phyloP scores from a whole-genome alignment of 2,329 filamentous ascomycete species.

The Bipolaris cookei region DNA sequence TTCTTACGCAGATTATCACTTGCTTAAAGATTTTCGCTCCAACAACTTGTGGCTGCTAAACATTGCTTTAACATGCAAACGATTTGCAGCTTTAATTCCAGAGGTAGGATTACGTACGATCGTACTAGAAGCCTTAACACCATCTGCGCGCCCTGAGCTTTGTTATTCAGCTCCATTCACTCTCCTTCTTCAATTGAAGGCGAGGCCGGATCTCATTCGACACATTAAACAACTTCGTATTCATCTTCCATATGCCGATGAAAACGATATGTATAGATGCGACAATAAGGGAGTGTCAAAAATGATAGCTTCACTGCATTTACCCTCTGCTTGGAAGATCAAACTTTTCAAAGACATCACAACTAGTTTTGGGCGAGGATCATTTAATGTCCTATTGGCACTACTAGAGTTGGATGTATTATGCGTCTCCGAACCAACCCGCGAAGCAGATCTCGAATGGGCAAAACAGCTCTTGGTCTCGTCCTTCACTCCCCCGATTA shows the following conservation, averaged over 20 bases:
- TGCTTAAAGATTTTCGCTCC: slow-evolving; percentile 14
- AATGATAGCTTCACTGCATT: neutral
- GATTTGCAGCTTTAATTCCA: slow-evolving; percentile 15
- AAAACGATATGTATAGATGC: no score
- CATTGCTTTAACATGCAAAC: slow-evolving; percentile 21
- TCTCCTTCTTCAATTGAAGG: slow-evolving; percentile 8
- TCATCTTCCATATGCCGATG: neutral
- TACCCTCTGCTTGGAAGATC: neutral
- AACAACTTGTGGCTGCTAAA: slow-evolving; percentile 6
- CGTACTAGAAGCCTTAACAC: slow-evolving; percentile 4
- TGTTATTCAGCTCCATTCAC: neutral
- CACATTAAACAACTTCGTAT: slow-evolving; percentile 19
- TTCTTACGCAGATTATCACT: slow-evolving; percentile 5
- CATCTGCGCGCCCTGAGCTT: neutral
- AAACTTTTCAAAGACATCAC: neutral
- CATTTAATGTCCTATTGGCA: slow-evolving; percentile 3
- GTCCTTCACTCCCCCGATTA: neutral
- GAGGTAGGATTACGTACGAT: slow-evolving; percentile 12
- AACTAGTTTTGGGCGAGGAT: neutral
- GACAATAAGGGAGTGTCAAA: neutral
- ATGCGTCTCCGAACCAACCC: slow-evolving; percentile 11
- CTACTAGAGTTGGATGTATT: slow-evolving; percentile 14
- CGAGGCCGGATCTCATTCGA: slow-evolving; percentile 7
- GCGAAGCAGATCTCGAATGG: neutral
- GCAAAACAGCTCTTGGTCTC: neutral